These are phyloP conservation scores for Aspergillus brunneoviolaceus DNA, from an alignment of 2,329 filamentous ascomycete genomes.

Conservation along the genomic window DNA sequence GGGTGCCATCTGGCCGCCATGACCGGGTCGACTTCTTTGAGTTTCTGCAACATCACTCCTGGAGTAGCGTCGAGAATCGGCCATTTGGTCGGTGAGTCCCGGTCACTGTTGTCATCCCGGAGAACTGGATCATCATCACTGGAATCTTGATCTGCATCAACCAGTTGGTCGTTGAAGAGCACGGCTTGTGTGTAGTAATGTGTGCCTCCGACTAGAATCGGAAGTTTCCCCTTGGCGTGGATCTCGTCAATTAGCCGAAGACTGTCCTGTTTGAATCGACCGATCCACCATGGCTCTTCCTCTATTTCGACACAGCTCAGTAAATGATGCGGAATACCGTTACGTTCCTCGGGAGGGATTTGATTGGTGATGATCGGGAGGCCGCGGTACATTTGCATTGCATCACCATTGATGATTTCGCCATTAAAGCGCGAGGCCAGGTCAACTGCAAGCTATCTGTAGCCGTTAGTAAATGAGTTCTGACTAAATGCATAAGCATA, in stretches of 20 bases:
- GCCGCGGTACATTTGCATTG: conserved; percentile 94
- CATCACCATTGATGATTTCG: conserved; percentile 95
- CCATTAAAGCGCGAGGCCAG: conserved; percentile 80
- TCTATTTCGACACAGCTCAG: conserved; percentile 74
- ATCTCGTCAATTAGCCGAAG: conserved; percentile 73
- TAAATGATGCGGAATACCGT: conserved; percentile 82
- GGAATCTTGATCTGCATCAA: conserved; percentile 37
- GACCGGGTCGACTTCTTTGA: conserved; percentile 77
- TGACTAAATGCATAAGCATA: neutral
- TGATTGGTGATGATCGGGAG: conserved; percentile 96
- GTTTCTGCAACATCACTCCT: conserved; percentile 67
- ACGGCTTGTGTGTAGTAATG: conserved; percentile 93
- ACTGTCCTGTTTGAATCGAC: conserved; percentile 71
- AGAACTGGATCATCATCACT: conserved; percentile 26
- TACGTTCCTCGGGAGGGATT: conserved; percentile 70
- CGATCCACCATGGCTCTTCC: conserved; percentile 80
- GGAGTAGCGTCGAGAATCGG: conserved; percentile 72
- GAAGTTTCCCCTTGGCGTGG: conserved; percentile 71
- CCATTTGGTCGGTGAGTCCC: conserved; percentile 47
- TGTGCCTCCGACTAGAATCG: conserved; percentile 89
- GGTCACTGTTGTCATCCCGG: conserved; percentile 11
- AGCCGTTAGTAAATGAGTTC: conserved; percentile 25
- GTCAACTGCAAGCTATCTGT: conserved; percentile 76
- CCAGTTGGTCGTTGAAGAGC: conserved; percentile 72
- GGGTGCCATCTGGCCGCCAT: conserved; percentile 96